These are phyloP conservation scores for Biscutella laevigata DNA, from an alignment of 441 rosid genomes.

Conservation along the genomic window DNA sequence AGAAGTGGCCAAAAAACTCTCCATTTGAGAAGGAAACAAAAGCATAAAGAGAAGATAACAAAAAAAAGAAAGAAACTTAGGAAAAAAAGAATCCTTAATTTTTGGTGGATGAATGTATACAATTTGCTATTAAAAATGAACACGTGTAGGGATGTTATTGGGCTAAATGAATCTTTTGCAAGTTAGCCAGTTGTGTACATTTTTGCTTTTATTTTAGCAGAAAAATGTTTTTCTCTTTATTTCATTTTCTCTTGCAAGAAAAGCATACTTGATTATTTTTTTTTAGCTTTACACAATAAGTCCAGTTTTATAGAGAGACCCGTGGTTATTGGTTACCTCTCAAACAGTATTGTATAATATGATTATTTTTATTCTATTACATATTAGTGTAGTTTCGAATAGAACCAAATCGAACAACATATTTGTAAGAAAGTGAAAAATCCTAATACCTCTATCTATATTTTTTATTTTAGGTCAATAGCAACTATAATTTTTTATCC, in stretches of 20 bases:
- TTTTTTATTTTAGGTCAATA: no score
- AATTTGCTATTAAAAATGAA: constrained; percentile 15
- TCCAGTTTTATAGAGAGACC: neutral
- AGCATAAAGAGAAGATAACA: constrained; percentile 18
- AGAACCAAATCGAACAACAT: neutral
- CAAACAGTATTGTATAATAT: neutral
- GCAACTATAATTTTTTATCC: no score
- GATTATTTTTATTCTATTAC: no score
- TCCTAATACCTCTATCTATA: no score
- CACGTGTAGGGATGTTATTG: constrained; percentile 29
- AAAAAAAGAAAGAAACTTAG: constrained; percentile 1
- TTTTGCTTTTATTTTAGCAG: no score
- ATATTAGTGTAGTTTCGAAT: no score
- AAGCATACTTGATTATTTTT: constrained; percentile 10
- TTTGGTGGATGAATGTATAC: neutral
- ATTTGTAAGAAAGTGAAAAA: no score
- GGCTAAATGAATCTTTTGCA: constrained; percentile 31
- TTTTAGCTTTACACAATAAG: neutral
- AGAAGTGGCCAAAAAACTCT: constrained; percentile 1
- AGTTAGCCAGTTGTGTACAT: constrained; percentile 28
- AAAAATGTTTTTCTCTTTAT: no score
- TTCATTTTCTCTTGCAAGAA: neutral
- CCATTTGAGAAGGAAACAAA: neutral
- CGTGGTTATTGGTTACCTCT: neutral
- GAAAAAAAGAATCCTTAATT: no score